Percentiles rank a stretch among this genome's conserved stretches.
phyloP scores from a whole-genome alignment of 352 stramenopile genomes.

The Phytophthora citrophthora region DNA sequence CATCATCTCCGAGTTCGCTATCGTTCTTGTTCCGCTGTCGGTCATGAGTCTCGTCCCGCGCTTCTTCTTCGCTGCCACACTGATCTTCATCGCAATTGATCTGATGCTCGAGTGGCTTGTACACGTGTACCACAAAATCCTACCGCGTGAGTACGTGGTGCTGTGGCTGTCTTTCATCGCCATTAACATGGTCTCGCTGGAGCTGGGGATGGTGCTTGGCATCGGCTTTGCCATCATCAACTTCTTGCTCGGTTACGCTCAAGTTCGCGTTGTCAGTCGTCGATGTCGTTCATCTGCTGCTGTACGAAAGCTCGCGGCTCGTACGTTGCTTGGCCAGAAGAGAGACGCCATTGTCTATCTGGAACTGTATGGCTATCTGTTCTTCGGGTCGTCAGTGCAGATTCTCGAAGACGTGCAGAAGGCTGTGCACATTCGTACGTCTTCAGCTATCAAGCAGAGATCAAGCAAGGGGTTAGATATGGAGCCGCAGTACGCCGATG shows the following conservation, averaged over 20 bases:
- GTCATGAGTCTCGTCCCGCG: slow-evolving; percentile 95
- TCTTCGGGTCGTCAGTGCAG: slow-evolving; percentile 86
- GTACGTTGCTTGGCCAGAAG: slow-evolving; percentile 67
- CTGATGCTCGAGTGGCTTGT: slow-evolving; percentile 98
- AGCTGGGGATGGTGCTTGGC: slow-evolving; percentile 95
- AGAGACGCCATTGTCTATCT: slow-evolving; percentile 79
- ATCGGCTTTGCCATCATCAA: slow-evolving; percentile 90
- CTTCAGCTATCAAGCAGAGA: slow-evolving; percentile 27
- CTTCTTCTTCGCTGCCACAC: slow-evolving; percentile 97
- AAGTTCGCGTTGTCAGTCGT: slow-evolving; percentile 74
- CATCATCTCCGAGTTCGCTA: slow-evolving; percentile 86
- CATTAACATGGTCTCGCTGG: slow-evolving; percentile 95
- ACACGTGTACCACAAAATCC: slow-evolving; percentile 83
- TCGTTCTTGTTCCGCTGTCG: slow-evolving; percentile 92
- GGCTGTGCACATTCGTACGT: slow-evolving; percentile 68
- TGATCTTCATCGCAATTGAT: slow-evolving; percentile 98
- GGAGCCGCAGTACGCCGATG: slow-evolving; percentile 25
- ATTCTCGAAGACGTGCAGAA: slow-evolving; percentile 86
- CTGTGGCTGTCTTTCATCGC: slow-evolving; percentile 93
- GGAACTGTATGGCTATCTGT: slow-evolving; percentile 86
- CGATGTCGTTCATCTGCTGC: slow-evolving; percentile 62
- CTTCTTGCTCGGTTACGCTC: slow-evolving; percentile 82
- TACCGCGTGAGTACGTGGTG: slow-evolving; percentile 93
- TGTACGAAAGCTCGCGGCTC: slow-evolving; percentile 71
- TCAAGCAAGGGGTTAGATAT: slow-evolving; percentile 20